Conservation (phyloP, 2,329 filamentous ascomycete species). For the Pseudocercospora fuligena region DNA sequence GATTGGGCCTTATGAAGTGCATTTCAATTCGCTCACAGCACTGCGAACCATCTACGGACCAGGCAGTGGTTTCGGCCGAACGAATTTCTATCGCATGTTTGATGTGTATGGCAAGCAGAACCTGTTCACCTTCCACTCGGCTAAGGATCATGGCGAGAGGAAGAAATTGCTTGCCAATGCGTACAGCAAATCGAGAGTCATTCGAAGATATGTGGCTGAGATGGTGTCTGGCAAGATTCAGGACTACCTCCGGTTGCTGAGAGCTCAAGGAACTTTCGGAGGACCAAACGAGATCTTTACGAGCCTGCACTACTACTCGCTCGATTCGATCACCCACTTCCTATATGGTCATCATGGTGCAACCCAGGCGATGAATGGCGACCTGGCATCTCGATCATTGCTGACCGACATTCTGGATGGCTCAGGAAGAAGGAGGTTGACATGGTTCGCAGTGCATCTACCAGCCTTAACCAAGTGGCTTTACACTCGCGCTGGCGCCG, state of each 20-base stretch:
- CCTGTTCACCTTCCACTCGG: conserved; percentile 56
- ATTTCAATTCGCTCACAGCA: conserved; percentile 51
- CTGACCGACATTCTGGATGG: conserved; percentile 55
- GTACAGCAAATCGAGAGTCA: conserved; percentile 57
- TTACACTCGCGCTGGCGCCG: conserved; percentile 48
- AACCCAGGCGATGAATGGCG: conserved; percentile 51
- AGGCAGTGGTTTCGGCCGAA: conserved; percentile 57
- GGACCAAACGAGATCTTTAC: conserved; percentile 52
- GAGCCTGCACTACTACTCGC: conserved; percentile 58
- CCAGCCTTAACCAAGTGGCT: conserved; percentile 55
- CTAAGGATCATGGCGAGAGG: conserved; percentile 52
- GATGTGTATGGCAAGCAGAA: conserved; percentile 59
- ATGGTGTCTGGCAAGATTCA: conserved; percentile 49
- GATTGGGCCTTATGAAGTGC: conserved; percentile 54
- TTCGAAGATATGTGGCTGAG: conserved; percentile 40
- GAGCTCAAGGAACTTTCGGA: conserved; percentile 36
- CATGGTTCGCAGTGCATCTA: conserved; percentile 58
- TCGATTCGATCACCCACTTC: conserved; percentile 60
- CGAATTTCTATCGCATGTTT: conserved; percentile 61
- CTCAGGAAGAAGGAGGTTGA: conserved; percentile 50
- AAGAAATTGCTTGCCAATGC: conserved; percentile 60
- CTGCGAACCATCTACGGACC: conserved; percentile 61
- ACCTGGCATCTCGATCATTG: conserved; percentile 45
- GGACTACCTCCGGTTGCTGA: conserved; percentile 49
- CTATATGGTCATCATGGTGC: conserved; percentile 55